These are phyloP conservation scores for Penicillium palitans DNA, from an alignment of 2,329 filamentous ascomycete species.

Conservation along the genomic window DNA sequence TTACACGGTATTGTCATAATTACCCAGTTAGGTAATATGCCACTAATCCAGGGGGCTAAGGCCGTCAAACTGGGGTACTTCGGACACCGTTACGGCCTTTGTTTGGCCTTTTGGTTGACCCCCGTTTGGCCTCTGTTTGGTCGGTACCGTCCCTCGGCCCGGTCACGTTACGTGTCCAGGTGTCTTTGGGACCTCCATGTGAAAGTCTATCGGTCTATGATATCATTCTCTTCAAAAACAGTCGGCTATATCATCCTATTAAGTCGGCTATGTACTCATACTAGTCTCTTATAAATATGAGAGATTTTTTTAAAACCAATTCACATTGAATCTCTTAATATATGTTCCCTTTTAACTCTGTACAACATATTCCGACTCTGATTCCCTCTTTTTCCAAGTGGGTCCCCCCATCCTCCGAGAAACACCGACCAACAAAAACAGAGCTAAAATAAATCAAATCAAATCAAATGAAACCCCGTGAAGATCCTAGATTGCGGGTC, in stretches of 20 bases:
- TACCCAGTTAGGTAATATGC: neutral
- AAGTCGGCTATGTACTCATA: neutral
- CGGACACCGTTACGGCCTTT: neutral
- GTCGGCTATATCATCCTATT: neutral
- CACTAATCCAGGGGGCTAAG: neutral
- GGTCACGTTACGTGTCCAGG: slow-evolving; percentile 18
- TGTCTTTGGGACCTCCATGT: neutral
- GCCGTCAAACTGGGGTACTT: neutral
- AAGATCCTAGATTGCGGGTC: slow-evolving; percentile 8
- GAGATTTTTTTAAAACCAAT: neutral
- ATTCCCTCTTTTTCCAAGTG: neutral
- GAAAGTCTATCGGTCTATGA: neutral
- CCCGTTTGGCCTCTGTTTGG: neutral
- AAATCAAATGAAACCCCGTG: neutral
- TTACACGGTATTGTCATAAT: neutral
- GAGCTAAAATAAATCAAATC: neutral
- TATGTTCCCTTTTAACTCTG: neutral
- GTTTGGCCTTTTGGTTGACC: neutral
- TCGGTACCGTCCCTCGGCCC: slow-evolving; percentile 17
- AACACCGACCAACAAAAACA: neutral
- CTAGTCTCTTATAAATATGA: neutral
- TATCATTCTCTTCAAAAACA: neutral
- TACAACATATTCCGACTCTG: neutral
- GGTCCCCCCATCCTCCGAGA: slow-evolving; percentile 1
- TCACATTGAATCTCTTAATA: neutral